phyloP scores from a whole-genome alignment of 306 rosid species.

The Erythrophleum fordii region DNA sequence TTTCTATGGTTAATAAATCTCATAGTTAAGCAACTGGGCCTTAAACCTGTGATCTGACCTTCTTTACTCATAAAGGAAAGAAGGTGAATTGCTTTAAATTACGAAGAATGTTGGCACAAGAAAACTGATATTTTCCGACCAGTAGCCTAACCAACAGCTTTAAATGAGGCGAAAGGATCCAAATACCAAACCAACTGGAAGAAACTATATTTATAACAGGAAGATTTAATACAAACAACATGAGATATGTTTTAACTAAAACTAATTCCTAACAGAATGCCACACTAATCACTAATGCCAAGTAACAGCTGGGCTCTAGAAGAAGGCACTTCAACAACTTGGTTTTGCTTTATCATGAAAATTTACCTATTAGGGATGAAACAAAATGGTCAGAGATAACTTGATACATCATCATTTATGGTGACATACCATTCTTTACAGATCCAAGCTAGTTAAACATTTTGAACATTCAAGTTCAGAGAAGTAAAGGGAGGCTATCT shows the following conservation, averaged over 20 bases:
- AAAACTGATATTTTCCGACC: constrained; percentile 26
- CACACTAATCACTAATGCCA: background rate
- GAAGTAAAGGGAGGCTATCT: constrained; percentile 4
- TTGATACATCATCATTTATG: constrained; percentile 6
- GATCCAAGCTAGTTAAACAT: constrained; percentile 35
- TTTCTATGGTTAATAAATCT: background rate
- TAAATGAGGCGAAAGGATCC: constrained; percentile 28
- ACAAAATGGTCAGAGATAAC: background rate
- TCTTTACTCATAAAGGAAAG: background rate
- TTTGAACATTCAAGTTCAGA: constrained; percentile 14
- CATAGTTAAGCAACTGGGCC: constrained; percentile 21
- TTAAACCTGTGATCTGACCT: constrained; percentile 40
- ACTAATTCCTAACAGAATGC: background rate
- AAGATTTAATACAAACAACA: background rate
- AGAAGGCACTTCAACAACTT: constrained; percentile 12
- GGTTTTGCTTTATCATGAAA: constrained; percentile 3
- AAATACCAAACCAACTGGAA: background rate
- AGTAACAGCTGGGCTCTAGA: background rate
- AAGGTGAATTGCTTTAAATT: constrained; percentile 30
- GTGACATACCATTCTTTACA: constrained; percentile 1
- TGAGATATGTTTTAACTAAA: background rate
- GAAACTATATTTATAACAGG: background rate
- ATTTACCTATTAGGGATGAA: background rate
- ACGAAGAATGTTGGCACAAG: constrained; percentile 35
- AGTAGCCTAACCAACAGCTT: background rate